Evolutionary conservation across 1,139 yeast genomes (phyloP).

Genomic region (Kodamaea sp.): DNA sequence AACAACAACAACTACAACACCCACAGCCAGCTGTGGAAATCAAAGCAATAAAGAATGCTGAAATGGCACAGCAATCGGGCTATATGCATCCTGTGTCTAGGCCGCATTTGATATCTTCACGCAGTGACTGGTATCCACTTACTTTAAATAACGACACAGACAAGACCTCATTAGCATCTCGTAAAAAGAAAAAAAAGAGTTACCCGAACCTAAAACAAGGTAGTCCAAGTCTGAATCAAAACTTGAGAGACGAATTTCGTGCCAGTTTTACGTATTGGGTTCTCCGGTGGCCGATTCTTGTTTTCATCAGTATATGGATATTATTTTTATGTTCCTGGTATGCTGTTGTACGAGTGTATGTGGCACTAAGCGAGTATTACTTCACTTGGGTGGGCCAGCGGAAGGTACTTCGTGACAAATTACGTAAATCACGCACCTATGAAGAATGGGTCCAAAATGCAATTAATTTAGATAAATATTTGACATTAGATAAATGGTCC

Average conservation of each 20-base stretch:
- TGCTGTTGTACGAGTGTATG: conserved; percentile 54
- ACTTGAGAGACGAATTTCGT: conserved; percentile 40
- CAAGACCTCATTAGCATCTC: conserved; percentile 1
- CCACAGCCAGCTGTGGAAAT: neutral
- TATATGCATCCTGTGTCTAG: conserved; percentile 5
- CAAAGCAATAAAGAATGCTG: conserved; percentile 2
- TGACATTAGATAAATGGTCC: conserved; percentile 65
- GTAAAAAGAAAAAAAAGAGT: conserved; percentile 3
- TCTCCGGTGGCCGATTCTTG: conserved; percentile 63
- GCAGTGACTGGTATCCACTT: conserved; percentile 69
- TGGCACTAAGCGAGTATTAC: conserved; percentile 58
- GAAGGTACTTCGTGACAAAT: conserved; percentile 42
- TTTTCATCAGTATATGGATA: conserved; percentile 54
- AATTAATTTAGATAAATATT: conserved; percentile 48
- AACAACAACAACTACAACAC: conserved; percentile 3
- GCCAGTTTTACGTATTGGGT: conserved; percentile 49
- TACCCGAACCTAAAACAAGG: conserved; percentile 3
- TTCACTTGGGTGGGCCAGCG: conserved; percentile 62
- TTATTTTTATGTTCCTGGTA: conserved; percentile 47
- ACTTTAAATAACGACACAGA: conserved; percentile 17
- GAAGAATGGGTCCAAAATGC: conserved; percentile 66
- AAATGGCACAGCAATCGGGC: conserved; percentile 5
- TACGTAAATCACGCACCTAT: conserved; percentile 50
- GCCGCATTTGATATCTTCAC: conserved; percentile 48
- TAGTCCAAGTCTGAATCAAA: conserved; percentile 1